Evolutionary conservation across 192 early-diverging fungal species (phyloP).

Genomic region (Mortierella alpina): DNA sequence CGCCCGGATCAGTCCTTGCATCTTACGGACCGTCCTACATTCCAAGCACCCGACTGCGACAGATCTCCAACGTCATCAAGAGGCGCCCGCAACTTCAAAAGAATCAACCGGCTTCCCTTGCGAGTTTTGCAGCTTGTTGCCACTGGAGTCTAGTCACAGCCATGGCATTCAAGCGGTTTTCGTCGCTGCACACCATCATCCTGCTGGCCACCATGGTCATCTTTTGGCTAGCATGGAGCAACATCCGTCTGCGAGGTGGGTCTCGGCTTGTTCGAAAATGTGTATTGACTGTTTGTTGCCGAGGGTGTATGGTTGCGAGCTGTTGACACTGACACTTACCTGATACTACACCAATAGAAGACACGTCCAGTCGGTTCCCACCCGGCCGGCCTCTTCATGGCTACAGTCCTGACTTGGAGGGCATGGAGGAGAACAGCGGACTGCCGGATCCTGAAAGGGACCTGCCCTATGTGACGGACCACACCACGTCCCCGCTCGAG

Average conservation of each 20-base stretch:
- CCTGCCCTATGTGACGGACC: constrained; percentile 22
- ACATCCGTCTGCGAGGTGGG: constrained; percentile 18
- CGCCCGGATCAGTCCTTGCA: too few relatives aligned
- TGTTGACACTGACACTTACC: neutral
- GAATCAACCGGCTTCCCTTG: too few relatives aligned
- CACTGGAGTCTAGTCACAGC: neutral
- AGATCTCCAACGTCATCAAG: too few relatives aligned
- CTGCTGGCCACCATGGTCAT: constrained; percentile 8
- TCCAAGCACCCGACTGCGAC: too few relatives aligned
- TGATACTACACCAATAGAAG: neutral
- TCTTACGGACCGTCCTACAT: too few relatives aligned
- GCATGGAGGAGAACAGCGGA: constrained; percentile 1
- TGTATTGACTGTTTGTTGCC: neutral
- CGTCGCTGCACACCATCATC: constrained; percentile 23
- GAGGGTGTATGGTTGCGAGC: neutral
- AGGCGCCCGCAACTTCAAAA: too few relatives aligned
- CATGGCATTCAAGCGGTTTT: constrained; percentile 26
- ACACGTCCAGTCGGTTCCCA: neutral
- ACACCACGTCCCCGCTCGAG: constrained; percentile 28
- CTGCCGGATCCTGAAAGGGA: constrained; percentile 33
- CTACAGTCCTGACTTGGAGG: neutral
- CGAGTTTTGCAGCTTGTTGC: neutral
- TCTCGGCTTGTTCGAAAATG: neutral
- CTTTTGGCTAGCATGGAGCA: constrained; percentile 26
- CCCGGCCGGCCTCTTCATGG: neutral